Base-by-base conservation (phyloP, 768 basidiomycete species). In the Ramaria sp. region DNA sequence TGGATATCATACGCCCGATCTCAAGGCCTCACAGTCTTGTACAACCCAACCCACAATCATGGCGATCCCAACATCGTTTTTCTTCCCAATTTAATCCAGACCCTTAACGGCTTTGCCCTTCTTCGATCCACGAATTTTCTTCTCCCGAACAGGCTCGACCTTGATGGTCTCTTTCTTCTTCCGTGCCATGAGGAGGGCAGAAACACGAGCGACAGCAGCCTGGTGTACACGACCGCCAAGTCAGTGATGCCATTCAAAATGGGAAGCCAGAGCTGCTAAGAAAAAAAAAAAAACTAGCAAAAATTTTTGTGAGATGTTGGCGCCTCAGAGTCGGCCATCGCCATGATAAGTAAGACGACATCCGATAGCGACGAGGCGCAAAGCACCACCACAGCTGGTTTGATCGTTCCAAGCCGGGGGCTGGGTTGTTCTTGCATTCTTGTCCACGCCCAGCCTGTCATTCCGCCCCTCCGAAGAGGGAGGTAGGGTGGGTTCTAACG, bases 391-490 rank as follows among this genome's bases (percentile, higher is more conserved):
- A 65, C 64, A 71, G 69, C 74, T 15, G 55, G 76, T 76, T 81
- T 83, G 84, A 83, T 81, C 79, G 76, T 66, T 76, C 76, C 75
- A 67, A 68, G 65, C 59, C 65, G 69, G 69, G 69, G 65, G 68
- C 69, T 69, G 60, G 69, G 75, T 75, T 63, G 71, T 67, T 91
- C 71, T 91, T 83, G 88, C 88, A 91, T 79, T 86, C 87, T 73
- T 88, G 84, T 91, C 88, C 87, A 91, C 88, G 80, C 88, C 86
- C 87, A 78, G 73, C 87, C 77, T 85, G 53, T 90, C 86, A 84
- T 84, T 53, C 69, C 71, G 72, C 76, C 75, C 65, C 73, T 78
- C 70, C 70, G 63, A 69, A 66, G 84, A 80, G 87, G 33, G 51
- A 34, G 42, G 59, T 59, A 33, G 54, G 55, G 53, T 77, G 85